Evolutionary conservation across 345 rosid genomes (phyloP), one percentile per base, ranked within the genome.

Genomic region (Jatropha curcas): DNA sequence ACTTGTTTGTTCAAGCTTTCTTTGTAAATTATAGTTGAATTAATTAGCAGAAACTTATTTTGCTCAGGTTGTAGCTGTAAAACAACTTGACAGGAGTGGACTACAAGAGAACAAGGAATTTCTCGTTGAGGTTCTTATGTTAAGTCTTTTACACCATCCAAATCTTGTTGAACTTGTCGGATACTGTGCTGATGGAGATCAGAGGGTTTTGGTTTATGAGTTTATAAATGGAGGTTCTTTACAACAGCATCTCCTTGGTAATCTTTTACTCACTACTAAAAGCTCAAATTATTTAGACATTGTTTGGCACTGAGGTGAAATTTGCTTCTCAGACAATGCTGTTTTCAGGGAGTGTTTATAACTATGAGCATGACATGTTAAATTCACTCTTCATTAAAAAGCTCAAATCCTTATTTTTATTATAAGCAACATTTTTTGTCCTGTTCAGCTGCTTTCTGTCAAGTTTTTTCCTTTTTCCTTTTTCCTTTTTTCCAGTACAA

Each of bases 181-280:
- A n/a, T 90, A 90, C 57, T 88, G 95, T 33, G 89, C 89, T 7
- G 92, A 88, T 77, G 95, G 95, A n/a, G 95, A 90, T 68, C 92
- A 88, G 74, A 85, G 91, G 52, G 84, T 90, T 55, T 56, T 90
- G 73, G 91, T 90, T 22, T 83, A 82, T 74, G 91, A 88, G 53
- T 86, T 61, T 60, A 76, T 90, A 70, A 34, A 85, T 11, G 85
- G 80, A 24, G 89, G 89, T 22, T 85, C 91, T 20, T 51, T 90
- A 53, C 84, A 83, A 35, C 82, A 88, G 50, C 86, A 81, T 80
- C 82, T 90, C 8, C 79, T 84, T 30, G 92, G 92, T 90, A 86
- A 28, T 61, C 28, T 11, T 20, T 39, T 63, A 8, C 4, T 14
- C 16, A 12, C 17, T 12, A 11, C 50, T 12, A 12, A 14, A 14